Percentiles rank a stretch among this genome's conserved stretches.
These are phyloP conservation scores for Monosporascus sp. DNA, from an alignment of 2,329 filamentous ascomycete genomes.

Conservation along the genomic window DNA sequence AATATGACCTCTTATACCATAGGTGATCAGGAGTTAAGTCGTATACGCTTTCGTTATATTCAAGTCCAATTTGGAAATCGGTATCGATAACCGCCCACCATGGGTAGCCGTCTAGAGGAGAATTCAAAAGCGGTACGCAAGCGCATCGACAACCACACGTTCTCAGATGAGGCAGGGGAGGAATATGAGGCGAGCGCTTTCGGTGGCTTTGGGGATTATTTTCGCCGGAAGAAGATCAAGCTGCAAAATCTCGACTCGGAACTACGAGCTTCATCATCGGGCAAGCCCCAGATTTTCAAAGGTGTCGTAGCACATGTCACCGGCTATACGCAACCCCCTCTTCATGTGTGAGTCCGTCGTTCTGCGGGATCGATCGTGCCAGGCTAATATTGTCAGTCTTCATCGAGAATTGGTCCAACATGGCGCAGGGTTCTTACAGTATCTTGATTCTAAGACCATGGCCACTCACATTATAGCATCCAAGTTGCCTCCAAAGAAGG, in stretches of 20 bases:
- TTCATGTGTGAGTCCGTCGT: slow-evolving; percentile 61
- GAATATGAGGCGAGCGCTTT: slow-evolving; percentile 87
- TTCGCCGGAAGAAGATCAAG: slow-evolving; percentile 93
- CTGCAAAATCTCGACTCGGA: slow-evolving; percentile 90
- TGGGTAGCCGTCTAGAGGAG: slow-evolving; percentile 59
- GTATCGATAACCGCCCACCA: slow-evolving; percentile 25
- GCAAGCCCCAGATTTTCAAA: slow-evolving; percentile 82
- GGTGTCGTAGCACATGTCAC: slow-evolving; percentile 89
- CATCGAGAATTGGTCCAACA: slow-evolving; percentile 84
- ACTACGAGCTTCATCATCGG: slow-evolving; percentile 61
- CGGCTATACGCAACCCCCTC: slow-evolving; percentile 90
- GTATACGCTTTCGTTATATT: slow-evolving; percentile 3
- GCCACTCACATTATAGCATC: slow-evolving; percentile 96
- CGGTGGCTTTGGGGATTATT: slow-evolving; percentile 87
- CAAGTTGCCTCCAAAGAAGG: slow-evolving; percentile 86
- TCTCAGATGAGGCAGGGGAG: slow-evolving; percentile 77
- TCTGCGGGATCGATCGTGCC: background rate
- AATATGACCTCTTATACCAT: slow-evolving; percentile 14
- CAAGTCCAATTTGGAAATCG: background rate
- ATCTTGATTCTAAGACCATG: slow-evolving; percentile 88
- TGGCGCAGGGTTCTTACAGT: slow-evolving; percentile 93
- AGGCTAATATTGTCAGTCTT: slow-evolving; percentile 40
- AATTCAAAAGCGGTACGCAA: slow-evolving; percentile 60
- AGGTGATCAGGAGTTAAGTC: slow-evolving; percentile 11
- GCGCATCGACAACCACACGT: slow-evolving; percentile 61